These are phyloP conservation scores for Exophiala spinifera DNA, from an alignment of 2,329 filamentous ascomycete genomes.

Conservation along the genomic window DNA sequence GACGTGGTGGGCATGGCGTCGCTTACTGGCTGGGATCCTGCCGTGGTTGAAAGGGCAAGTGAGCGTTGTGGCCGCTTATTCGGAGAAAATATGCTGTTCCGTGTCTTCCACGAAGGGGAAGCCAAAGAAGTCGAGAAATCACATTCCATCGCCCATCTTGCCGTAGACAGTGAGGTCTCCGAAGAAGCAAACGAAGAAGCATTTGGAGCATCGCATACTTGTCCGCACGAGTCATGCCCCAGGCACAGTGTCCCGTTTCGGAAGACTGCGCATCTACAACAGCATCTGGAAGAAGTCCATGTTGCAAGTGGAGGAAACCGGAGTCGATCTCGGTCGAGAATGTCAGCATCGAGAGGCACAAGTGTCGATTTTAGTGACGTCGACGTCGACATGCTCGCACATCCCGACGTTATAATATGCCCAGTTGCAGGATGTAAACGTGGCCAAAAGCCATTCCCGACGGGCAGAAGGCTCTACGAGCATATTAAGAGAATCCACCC, in stretches of 20 bases:
- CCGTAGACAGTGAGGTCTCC: conserved; percentile 8
- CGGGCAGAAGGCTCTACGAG: conserved; percentile 23
- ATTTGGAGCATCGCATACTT: conserved; percentile 1
- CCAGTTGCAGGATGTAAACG: conserved; percentile 24
- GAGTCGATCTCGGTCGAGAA: neutral
- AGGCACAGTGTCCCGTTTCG: conserved; percentile 23
- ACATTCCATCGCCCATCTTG: conserved; percentile 21
- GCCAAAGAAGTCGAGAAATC: conserved; percentile 7
- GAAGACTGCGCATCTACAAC: conserved; percentile 21
- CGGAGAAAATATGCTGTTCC: conserved; percentile 65
- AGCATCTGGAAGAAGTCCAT: conserved; percentile 23
- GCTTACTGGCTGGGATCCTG: conserved; percentile 63
- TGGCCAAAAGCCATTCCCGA: conserved; percentile 13
- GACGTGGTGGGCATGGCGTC: conserved; percentile 78
- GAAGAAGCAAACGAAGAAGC: conserved; percentile 3
- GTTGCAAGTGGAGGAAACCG: neutral
- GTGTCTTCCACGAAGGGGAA: conserved; percentile 50
- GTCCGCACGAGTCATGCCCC: conserved; percentile 22
- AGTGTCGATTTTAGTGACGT: conserved; percentile 7
- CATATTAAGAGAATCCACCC: conserved; percentile 29
- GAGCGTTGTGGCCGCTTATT: conserved; percentile 75
- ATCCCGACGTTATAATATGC: conserved; percentile 17
- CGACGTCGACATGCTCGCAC: conserved; percentile 1
- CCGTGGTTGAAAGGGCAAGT: conserved; percentile 65
- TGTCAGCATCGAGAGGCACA: conserved; percentile 3